A percentile compares a stretch with the other conserved stretches of the same genome.
Conservation (phyloP, 2,329 filamentous ascomycete species). For the Tolypocladium tropicale region DNA sequence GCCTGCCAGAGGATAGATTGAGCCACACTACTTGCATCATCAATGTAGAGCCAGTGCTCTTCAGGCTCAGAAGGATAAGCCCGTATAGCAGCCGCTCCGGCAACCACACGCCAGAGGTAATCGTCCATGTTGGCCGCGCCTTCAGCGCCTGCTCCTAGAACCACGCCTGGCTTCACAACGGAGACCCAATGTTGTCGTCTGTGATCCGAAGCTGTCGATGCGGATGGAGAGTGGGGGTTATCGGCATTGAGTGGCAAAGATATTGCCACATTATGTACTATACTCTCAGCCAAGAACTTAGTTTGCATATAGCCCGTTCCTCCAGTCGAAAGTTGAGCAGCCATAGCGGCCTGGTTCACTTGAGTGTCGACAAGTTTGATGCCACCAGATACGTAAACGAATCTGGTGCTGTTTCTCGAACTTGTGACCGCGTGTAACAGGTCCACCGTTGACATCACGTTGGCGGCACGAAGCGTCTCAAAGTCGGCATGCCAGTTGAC, state of each 20-base stretch:
- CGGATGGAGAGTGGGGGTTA: neutral
- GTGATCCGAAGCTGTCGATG: neutral
- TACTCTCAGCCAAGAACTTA: conserved; percentile 13
- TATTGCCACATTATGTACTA: conserved; percentile 5
- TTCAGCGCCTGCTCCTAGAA: conserved; percentile 8
- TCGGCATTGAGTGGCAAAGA: neutral
- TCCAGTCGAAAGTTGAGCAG: neutral
- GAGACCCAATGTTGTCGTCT: conserved; percentile 5
- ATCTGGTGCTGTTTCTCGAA: conserved; percentile 7
- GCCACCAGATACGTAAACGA: conserved; percentile 15
- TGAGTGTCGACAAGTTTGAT: conserved; percentile 1
- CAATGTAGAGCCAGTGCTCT: conserved; percentile 8
- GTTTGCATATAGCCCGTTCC: conserved; percentile 11
- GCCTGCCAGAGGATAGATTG: conserved; percentile 3
- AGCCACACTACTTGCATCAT: conserved; percentile 8
- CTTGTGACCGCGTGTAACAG: conserved; percentile 8
- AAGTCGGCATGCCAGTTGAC: conserved; percentile 79
- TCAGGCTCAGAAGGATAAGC: conserved; percentile 4
- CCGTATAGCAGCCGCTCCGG: conserved; percentile 5
- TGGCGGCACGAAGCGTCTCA: conserved; percentile 57
- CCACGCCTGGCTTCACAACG: conserved; percentile 12
- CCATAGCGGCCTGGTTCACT: neutral
- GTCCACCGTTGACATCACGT: conserved; percentile 41
- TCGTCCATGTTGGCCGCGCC: conserved; percentile 14
- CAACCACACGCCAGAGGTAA: conserved; percentile 12